phyloP scores from a whole-genome alignment of 495 filamentous ascomycete genomes.

The Tuber brumale region DNA sequence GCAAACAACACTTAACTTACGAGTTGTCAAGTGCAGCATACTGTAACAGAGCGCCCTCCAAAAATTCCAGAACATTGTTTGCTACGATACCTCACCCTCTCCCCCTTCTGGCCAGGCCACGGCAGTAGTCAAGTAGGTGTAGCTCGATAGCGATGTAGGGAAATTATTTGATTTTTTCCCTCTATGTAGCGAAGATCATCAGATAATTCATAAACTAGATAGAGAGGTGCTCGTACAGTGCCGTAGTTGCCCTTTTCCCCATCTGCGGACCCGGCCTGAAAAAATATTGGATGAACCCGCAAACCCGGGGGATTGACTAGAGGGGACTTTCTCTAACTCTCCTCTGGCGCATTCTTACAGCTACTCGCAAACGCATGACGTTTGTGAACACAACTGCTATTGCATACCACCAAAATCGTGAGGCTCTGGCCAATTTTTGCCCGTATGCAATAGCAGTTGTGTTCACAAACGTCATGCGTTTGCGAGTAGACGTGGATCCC shows the following conservation, averaged over 20 bases:
- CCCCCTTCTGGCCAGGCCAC: neutral
- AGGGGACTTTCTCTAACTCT: neutral
- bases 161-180: neutral
- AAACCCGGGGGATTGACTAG: conserved; percentile 5
- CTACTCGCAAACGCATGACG: too few relatives aligned
- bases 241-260: conserved; percentile 20
- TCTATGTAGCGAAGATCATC: neutral
- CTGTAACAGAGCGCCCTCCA: too few relatives aligned
- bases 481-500: neutral
- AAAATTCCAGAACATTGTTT: neutral
- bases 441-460: too few relatives aligned
- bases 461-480: too few relatives aligned
- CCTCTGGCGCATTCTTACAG: neutral
- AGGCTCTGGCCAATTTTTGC: too few relatives aligned
- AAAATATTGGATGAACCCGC: conserved; percentile 12
- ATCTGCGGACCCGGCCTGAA: conserved; percentile 19
- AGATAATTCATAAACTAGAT: conserved; percentile 1
- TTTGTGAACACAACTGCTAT: too few relatives aligned
- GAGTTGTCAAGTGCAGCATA: neutral
- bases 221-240: neutral
- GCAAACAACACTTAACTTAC: neutral
- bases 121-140: conserved; percentile 20
- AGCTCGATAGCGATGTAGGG: conserved; percentile 3
- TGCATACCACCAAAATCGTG: too few relatives aligned
- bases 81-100: neutral